Evolutionary conservation across 257 asterid genomes (phyloP).

Genomic region (Solanum sejunctum): DNA sequence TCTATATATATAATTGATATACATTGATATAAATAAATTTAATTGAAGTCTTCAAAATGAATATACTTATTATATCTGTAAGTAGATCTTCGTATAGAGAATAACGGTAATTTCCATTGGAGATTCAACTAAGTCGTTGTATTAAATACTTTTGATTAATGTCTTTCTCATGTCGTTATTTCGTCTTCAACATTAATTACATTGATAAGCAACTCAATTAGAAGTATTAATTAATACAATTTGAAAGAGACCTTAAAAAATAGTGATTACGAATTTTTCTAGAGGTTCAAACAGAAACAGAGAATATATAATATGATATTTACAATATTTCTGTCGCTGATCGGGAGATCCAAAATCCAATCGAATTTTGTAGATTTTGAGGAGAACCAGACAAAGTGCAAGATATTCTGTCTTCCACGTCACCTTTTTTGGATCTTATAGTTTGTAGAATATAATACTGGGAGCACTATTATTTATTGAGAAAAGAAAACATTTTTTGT

Average conservation of each 20-base stretch:
- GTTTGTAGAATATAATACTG: not conserved
- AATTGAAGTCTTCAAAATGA: no score
- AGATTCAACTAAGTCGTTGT: not conserved
- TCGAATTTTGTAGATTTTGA: not conserved
- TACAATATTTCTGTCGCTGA: not conserved
- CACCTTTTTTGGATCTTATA: not conserved
- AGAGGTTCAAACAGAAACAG: no score
- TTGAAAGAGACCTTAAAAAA: not conserved
- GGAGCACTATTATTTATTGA: not conserved
- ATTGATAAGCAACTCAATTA: not conserved
- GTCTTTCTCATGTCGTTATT: not conserved
- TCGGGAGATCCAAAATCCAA: not conserved
- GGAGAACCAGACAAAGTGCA: not conserved
- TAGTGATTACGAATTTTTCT: no score
- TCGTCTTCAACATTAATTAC: not conserved
- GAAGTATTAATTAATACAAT: not conserved
- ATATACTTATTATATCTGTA: no score
- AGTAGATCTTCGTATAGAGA: no score
- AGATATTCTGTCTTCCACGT: not conserved
- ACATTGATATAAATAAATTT: no score
- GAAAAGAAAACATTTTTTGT: not conserved
- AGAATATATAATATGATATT: not conserved
- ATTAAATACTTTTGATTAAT: not conserved
- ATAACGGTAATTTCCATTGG: no score
- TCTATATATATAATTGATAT: no score